Base-by-base conservation (phyloP, 2,329 filamentous ascomycete genomes). In the Pestalotiopsis sp. region DNA sequence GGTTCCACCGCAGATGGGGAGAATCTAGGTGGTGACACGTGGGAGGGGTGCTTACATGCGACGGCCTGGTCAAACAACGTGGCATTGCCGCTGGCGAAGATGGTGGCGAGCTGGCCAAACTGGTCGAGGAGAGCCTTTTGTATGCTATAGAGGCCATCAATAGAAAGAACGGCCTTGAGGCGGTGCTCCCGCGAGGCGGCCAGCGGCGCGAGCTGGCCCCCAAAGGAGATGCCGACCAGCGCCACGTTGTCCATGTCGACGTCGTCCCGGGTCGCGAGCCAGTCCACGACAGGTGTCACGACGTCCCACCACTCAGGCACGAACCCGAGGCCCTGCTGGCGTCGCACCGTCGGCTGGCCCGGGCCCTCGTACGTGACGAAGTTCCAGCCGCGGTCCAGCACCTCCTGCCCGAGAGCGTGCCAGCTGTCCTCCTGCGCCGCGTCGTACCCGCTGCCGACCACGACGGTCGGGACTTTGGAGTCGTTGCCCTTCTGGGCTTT, bases 321-420 rank as follows among this genome's bases (percentile, higher is more conserved):
- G 69, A 81, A 82, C 4, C 79, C 79, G 7, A 80, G 57, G 4
- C 72, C 68, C 61, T 82, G 79, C 2, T 77, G 63, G 1, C 80
- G 76, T 13, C 76, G 75, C 1, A 79, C 76, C 2, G 73, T 77
- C 1, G 75, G 72, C 66, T 82, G 79, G 0, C 80, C 80, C 0
- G 80, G 80, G 0, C 80, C 80, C 68, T 82, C 80, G 68, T 79
- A 82, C 0, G 75, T 78, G 41, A 79, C 74, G 56, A 76, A 73
- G 68, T 81, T 72, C 66, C 66, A 72, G 25, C 72, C 72, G 27
- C 72, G 72, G 75, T 73, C 75, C 7, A 81, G 70, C 3, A 76
- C 75, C 5, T 72, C 71, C 12, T 72, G 68, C n/a, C 75, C 78
- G 4, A 74, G 72, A 7, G 66, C 20, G 67, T 82, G 80, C 61